Conservation (phyloP, 331 rosid species). For the Pyrus hybrid region DNA sequence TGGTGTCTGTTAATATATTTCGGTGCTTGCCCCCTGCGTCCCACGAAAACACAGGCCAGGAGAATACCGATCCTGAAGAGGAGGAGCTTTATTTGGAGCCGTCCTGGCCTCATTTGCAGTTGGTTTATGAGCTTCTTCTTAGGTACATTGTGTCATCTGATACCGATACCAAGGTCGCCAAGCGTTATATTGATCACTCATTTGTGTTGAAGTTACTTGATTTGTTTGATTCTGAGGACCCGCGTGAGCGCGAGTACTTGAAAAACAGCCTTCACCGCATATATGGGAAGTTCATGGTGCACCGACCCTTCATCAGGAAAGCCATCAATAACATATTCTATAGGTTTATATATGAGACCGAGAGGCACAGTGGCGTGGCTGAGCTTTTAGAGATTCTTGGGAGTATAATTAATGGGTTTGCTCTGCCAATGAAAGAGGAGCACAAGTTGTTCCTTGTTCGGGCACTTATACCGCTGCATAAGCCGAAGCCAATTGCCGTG, state of each 20-base stretch:
- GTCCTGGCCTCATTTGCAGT: conserved; percentile 90
- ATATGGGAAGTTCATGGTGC: conserved; percentile 98
- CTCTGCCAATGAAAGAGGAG: conserved; percentile 97
- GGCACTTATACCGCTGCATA: conserved; percentile 90
- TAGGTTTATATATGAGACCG: conserved; percentile 85
- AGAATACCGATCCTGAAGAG: conserved; percentile 75
- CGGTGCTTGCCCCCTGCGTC: conserved; percentile 87
- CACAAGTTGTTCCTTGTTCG: conserved; percentile 89
- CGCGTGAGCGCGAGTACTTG: conserved; percentile 88
- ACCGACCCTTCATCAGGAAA: conserved; percentile 85
- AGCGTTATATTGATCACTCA: conserved; percentile 84
- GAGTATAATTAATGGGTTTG: conserved; percentile 93
- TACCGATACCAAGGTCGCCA: conserved; percentile 91
- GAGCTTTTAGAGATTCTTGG: conserved; percentile 99
- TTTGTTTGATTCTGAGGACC: conserved; percentile 90
- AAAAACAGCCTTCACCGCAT: conserved; percentile 88
- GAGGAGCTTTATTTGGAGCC: conserved; percentile 85
- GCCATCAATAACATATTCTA: conserved; percentile 89
- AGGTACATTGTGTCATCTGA: conserved; percentile 93
- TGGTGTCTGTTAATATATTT: conserved; percentile 79
- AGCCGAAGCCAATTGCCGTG: conserved; percentile 62
- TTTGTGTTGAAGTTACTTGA: conserved; percentile 84
- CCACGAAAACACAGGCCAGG: conserved; percentile 82
- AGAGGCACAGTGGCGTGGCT: conserved; percentile 80
- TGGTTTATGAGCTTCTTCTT: conserved; percentile 83